These are phyloP conservation scores for Diaporthe nobilis DNA, from an alignment of 2,329 filamentous ascomycete species.

Conservation along the genomic window DNA sequence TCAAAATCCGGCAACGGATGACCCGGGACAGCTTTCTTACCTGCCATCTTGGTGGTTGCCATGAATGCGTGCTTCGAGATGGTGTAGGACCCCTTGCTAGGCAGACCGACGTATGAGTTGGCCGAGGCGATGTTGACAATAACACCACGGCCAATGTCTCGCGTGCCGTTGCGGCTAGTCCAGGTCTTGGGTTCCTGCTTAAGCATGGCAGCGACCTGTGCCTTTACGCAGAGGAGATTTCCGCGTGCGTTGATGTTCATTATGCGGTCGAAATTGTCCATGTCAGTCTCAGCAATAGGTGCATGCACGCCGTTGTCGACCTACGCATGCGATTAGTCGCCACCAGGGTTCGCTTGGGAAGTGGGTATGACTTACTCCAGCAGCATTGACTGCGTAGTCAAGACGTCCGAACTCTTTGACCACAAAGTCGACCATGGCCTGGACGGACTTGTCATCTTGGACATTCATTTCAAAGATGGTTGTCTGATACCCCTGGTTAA, in stretches of 20 bases:
- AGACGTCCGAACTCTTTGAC: constrained; percentile 44
- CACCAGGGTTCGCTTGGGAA: not conserved
- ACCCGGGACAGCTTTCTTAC: no score
- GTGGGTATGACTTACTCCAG: constrained; percentile 38
- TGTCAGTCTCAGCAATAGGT: constrained; percentile 42
- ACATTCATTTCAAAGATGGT: constrained; percentile 40
- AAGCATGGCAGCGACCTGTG: constrained; percentile 42
- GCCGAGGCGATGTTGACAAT: constrained; percentile 44
- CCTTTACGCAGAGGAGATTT: constrained; percentile 42
- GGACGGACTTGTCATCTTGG: constrained; percentile 41
- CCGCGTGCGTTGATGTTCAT: constrained; percentile 45
- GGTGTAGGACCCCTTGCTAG: constrained; percentile 42
- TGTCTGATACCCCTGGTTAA: constrained; percentile 39
- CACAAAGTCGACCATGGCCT: constrained; percentile 44
- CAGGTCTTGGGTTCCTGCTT: constrained; percentile 43
- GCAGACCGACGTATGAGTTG: constrained; percentile 43
- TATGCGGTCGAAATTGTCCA: constrained; percentile 44
- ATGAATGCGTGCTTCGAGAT: constrained; percentile 45
- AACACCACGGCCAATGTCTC: constrained; percentile 43
- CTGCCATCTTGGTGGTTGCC: constrained; percentile 43
- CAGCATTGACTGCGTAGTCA: constrained; percentile 45
- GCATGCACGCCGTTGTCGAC: constrained; percentile 42
- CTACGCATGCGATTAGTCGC: not conserved
- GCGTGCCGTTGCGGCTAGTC: constrained; percentile 42
- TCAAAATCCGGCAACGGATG: no score